Evolutionary conservation across 306 rosid species (phyloP).

Genomic region (Pueraria montana): DNA sequence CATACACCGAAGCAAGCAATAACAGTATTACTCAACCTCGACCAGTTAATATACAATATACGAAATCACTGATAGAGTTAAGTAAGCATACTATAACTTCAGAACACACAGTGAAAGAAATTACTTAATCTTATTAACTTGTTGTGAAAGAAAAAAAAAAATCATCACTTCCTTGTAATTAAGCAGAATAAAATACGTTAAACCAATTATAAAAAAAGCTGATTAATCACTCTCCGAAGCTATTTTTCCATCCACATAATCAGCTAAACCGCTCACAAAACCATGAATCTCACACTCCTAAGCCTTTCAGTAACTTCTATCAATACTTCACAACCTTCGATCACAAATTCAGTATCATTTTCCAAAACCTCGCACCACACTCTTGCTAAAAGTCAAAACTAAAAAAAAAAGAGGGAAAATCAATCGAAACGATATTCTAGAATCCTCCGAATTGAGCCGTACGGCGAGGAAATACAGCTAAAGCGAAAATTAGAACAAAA

Average conservation of each 20-base stretch:
- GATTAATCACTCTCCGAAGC: conserved; percentile 12
- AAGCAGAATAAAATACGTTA: conserved; percentile 9
- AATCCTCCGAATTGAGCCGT: conserved; percentile 6
- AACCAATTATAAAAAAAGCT: conserved; percentile 21
- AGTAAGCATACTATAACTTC: conserved; percentile 17
- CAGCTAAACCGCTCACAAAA: conserved; percentile 13
- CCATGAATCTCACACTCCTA: conserved; percentile 39
- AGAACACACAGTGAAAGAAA: background rate
- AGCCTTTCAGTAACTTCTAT: conserved; percentile 15
- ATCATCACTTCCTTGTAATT: conserved; percentile 16
- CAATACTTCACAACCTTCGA: conserved; percentile 33
- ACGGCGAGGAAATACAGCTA: background rate
- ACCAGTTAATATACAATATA: background rate
- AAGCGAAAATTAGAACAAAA: background rate
- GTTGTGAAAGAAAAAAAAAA: background rate
- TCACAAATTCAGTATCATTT: conserved; percentile 8
- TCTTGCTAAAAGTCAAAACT: background rate
- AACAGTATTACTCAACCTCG: conserved; percentile 28
- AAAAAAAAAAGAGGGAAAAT: background rate
- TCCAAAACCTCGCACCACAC: conserved; percentile 30
- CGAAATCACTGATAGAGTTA: conserved; percentile 7
- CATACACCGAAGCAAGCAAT: conserved; percentile 29
- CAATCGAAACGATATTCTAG: conserved; percentile 6
- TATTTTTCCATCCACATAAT: conserved; percentile 34
- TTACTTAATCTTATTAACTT: conserved; percentile 3